These are phyloP conservation scores for Pouteria campechiana DNA, from an alignment of 179 eudicot genomes.

Conservation along the genomic window DNA sequence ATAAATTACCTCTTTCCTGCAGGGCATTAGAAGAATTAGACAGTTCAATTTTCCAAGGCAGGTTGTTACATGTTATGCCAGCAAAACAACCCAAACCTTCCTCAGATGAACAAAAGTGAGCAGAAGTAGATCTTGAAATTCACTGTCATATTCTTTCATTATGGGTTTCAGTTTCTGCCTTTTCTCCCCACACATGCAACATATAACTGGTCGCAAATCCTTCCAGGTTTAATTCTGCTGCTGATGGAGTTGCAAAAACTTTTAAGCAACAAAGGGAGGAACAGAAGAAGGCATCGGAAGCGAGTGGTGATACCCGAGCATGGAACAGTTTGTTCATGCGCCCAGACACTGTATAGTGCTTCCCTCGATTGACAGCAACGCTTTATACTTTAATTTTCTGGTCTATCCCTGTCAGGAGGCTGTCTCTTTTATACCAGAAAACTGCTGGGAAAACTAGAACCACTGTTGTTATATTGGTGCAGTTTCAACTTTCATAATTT, in stretches of 20 bases:
- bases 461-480: no score
- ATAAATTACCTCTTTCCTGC: no score
- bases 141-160: constrained; percentile 2
- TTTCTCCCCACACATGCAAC: not conserved
- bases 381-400: no score
- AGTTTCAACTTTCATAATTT: no score
- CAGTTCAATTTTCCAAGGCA: constrained; percentile 75
- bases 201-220: no score
- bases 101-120: constrained; percentile 63
- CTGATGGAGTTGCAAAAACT: constrained; percentile 31
- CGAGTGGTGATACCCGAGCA: constrained; percentile 68
- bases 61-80: constrained; percentile 73
- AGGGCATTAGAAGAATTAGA: constrained; percentile 87
- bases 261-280: constrained; percentile 65
- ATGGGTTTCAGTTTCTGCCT: not conserved
- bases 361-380: no score
- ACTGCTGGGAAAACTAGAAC: no score
- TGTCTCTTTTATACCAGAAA: no score
- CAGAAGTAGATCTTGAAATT: not conserved
- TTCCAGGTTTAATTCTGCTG: constrained; percentile 22
- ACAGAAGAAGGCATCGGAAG: constrained; percentile 72
- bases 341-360: constrained; percentile 83
- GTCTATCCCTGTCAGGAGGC: no score
- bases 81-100: constrained; percentile 47
- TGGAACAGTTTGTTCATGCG: constrained; percentile 98